Evolutionary conservation across 495 filamentous ascomycete genomes (phyloP).

Genomic region (Aspergillus diversus): DNA sequence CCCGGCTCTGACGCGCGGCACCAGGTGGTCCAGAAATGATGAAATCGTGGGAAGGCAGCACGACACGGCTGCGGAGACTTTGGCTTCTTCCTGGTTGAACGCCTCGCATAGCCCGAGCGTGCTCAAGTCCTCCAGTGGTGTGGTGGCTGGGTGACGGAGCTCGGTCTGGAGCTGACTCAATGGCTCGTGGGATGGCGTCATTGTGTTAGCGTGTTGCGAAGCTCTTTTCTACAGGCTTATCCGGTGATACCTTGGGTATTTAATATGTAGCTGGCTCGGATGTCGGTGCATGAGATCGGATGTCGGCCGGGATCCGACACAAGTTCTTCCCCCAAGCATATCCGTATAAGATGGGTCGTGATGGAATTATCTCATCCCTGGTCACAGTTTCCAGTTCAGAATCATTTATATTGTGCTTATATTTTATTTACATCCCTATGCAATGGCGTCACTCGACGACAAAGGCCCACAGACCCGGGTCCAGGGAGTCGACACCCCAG

Average conservation of each 20-base stretch:
- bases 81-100: conserved; percentile 3
- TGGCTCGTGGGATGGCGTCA: background rate
- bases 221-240: background rate
- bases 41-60: conserved; percentile 1
- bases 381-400: no score
- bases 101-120: background rate
- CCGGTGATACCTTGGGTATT: background rate
- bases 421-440: no score
- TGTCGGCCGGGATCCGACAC: conserved; percentile 4
- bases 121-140: background rate
- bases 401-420: no score
- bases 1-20: background rate
- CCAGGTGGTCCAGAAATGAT: conserved; percentile 6
- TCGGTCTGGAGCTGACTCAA: background rate
- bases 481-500: background rate
- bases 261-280: conserved; percentile 2
- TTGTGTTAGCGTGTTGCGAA: background rate
- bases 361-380: background rate
- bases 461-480: no score
- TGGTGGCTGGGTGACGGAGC: background rate
- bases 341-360: background rate
- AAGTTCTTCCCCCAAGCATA: background rate
- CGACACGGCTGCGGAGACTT: background rate
- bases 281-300: background rate
- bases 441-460: no score